Conservation (phyloP, 1,284 basidiomycete genomes). For the Ustilago xerochloae region DNA sequence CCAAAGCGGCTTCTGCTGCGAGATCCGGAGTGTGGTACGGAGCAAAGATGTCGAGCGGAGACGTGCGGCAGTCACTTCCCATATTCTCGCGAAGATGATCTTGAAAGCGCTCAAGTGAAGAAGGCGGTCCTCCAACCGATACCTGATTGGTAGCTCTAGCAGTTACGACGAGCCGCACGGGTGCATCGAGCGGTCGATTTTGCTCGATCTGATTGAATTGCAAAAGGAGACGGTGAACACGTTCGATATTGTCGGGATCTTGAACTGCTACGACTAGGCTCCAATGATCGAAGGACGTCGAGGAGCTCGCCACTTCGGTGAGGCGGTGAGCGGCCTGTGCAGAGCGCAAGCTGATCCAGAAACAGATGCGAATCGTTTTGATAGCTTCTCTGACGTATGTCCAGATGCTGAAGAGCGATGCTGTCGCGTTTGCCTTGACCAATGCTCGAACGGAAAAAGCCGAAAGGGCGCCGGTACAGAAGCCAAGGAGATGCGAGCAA, state of each 20-base stretch:
- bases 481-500: slow-evolving; percentile 32
- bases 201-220: slow-evolving; percentile 18
- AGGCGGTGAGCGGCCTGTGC: slow-evolving; percentile 18
- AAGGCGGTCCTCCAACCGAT: slow-evolving; percentile 34
- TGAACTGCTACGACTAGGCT: slow-evolving; percentile 30
- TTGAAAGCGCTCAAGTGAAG: slow-evolving; percentile 18
- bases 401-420: slow-evolving; percentile 20
- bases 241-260: slow-evolving; percentile 3
- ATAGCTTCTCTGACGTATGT: slow-evolving; percentile 15
- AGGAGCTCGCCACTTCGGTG: background rate
- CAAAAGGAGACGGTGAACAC: slow-evolving; percentile 7
- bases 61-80: slow-evolving; percentile 1
- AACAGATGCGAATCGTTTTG: slow-evolving; percentile 30
- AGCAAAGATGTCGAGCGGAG: slow-evolving; percentile 32
- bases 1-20: background rate
- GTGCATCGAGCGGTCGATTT: slow-evolving; percentile 11
- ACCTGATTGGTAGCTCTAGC: slow-evolving; percentile 20
- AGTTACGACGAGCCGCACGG: slow-evolving; percentile 18
- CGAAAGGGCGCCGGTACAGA: slow-evolving; percentile 40
- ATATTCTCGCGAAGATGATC: slow-evolving; percentile 4
- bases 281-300: slow-evolving; percentile 13
- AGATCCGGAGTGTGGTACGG: slow-evolving; percentile 36
- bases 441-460: slow-evolving; percentile 21
- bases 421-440: background rate
- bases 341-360: slow-evolving; percentile 45